Conservation (phyloP, 2,329 filamentous ascomycete species). For the Penicillium expansum region DNA sequence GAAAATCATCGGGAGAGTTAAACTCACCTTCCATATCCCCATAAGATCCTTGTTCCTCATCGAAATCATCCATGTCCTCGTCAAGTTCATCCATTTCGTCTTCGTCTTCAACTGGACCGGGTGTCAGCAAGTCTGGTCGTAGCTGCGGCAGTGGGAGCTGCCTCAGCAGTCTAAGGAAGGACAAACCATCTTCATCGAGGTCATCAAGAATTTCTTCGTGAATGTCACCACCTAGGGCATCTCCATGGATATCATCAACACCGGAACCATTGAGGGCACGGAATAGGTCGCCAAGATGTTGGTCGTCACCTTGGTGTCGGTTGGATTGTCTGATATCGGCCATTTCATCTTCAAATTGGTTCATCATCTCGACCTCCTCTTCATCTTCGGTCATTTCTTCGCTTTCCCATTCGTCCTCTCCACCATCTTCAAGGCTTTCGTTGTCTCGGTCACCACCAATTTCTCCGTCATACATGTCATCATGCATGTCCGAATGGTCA, state of each 20-base stretch:
- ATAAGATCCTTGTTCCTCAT: conserved; percentile 45
- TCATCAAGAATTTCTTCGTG: conserved; percentile 51
- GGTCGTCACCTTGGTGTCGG: conserved; percentile 40
- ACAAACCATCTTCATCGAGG: conserved; percentile 56
- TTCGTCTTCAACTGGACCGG: conserved; percentile 58
- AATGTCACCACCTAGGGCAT: conserved; percentile 50
- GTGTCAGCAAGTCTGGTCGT: conserved; percentile 17
- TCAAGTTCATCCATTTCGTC: conserved; percentile 49
- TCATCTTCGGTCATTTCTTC: conserved; percentile 49
- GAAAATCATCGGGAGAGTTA: not conserved
- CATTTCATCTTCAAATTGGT: conserved; percentile 43
- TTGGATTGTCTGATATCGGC: conserved; percentile 42
- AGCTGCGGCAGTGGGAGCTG: not conserved
- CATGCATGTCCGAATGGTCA: conserved; percentile 60
- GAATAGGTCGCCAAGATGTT: conserved; percentile 47
- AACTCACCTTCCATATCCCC: conserved; percentile 37
- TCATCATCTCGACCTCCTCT: conserved; percentile 46
- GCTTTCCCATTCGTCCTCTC: conserved; percentile 52
- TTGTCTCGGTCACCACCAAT: conserved; percentile 57
- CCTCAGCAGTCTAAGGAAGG: not conserved
- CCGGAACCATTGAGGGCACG: conserved; percentile 44
- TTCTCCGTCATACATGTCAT: conserved; percentile 53
- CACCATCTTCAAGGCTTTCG: conserved; percentile 47
- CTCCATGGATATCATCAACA: conserved; percentile 44
- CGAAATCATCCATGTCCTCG: conserved; percentile 46